Conservation (phyloP, 768 basidiomycete species). For the Hysterangium stoloniferum region DNA sequence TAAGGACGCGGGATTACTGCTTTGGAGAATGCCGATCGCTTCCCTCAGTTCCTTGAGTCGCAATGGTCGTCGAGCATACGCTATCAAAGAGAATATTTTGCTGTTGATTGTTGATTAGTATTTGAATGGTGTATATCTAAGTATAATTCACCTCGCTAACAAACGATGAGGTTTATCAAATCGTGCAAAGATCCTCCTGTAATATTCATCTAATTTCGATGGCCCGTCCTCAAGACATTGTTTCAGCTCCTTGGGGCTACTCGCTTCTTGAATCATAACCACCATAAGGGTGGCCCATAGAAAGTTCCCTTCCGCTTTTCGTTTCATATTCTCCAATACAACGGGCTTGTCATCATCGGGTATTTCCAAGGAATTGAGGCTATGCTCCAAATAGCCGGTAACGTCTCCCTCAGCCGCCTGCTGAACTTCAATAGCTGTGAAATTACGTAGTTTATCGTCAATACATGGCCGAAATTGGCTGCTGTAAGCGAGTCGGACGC, state of each 20-base stretch:
- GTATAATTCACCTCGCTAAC: background rate
- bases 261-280: constrained; percentile 13
- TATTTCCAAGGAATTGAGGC: constrained; percentile 3
- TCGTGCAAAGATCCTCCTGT: background rate
- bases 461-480: constrained; percentile 17
- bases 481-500: constrained; percentile 22
- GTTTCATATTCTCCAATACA: constrained; percentile 8
- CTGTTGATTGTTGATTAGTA: no score
- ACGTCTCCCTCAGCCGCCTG: constrained; percentile 15
- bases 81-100: constrained; percentile 23
- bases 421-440: constrained; percentile 11
- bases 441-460: constrained; percentile 11
- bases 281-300: constrained; percentile 24
- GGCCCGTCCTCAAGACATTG: constrained; percentile 13
- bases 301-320: constrained; percentile 23
- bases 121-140: background rate
- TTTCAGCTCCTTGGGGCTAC: constrained; percentile 17
- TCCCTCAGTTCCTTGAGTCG: constrained; percentile 22
- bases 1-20: background rate
- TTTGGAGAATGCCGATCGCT: constrained; percentile 18
- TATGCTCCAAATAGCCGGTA: constrained; percentile 8
- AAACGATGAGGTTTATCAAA: background rate
- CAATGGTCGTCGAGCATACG: constrained; percentile 22
- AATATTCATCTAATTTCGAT: background rate
- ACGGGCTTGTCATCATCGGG: background rate